These are phyloP conservation scores for Rhodofomes roseus DNA, from an alignment of 1,284 basidiomycete species.

Conservation along the genomic window DNA sequence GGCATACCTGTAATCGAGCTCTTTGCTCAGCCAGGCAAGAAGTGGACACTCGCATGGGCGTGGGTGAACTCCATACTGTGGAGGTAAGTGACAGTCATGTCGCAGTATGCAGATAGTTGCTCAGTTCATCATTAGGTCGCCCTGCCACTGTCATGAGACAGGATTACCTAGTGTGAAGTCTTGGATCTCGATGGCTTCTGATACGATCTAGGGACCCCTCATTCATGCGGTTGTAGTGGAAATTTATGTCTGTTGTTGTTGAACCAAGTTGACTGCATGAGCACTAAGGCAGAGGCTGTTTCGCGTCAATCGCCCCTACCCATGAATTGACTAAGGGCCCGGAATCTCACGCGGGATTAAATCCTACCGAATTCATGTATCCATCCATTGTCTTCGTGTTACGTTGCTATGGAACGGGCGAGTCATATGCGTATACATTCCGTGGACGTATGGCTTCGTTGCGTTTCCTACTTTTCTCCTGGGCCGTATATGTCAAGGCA, in stretches of 20 bases:
- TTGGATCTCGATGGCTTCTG: neutral
- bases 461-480: slow-evolving; percentile 13
- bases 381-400: too few species aligned
- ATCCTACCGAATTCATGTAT: too few species aligned
- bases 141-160: neutral
- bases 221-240: slow-evolving; percentile 3
- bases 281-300: neutral
- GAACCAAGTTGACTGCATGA: neutral
- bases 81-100: slow-evolving; percentile 16
- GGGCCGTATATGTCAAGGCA: slow-evolving; percentile 70
- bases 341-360: too few species aligned
- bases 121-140: neutral
- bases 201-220: neutral
- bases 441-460: neutral
- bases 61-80: slow-evolving; percentile 25
- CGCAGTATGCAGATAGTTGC: neutral
- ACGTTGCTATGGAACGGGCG: too few species aligned
- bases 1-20: slow-evolving; percentile 21
- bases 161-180: neutral
- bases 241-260: neutral
- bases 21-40: slow-evolving; percentile 30
- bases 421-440: neutral
- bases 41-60: slow-evolving; percentile 26
- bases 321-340: too few species aligned
- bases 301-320: too few species aligned